Conservation (phyloP, 2,329 filamentous ascomycete genomes). For the Lizonia empirigonia region DNA sequence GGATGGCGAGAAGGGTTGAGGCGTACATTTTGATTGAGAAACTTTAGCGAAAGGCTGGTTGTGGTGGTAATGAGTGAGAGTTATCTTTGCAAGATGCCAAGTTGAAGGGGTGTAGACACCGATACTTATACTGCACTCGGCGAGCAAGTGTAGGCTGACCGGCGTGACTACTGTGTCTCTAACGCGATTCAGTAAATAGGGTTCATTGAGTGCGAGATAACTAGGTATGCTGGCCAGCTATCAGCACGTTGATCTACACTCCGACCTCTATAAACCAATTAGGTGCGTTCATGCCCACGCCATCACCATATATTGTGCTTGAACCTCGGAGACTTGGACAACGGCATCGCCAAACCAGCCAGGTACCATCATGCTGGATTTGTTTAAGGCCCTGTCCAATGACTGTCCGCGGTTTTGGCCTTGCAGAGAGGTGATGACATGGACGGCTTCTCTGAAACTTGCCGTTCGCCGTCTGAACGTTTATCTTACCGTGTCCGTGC, state of each 20-base stretch:
- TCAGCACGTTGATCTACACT: conserved; percentile 1
- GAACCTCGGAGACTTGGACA: not conserved
- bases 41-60: not conserved
- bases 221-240: not conserved
- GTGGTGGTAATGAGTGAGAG: not conserved
- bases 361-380: not conserved
- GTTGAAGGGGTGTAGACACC: not conserved
- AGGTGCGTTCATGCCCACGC: not conserved
- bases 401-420: not conserved
- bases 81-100: not conserved
- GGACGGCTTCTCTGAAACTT: not conserved
- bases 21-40: conserved; percentile 18
- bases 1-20: conserved; percentile 11
- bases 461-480: not conserved
- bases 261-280: not conserved
- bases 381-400: not conserved
- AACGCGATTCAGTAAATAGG: not conserved
- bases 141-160: not conserved
- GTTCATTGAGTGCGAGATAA: not conserved
- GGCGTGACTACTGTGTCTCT: not conserved
- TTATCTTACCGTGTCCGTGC: no score
- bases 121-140: conserved; percentile 1
- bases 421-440: not conserved
- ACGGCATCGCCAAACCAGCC: not conserved
- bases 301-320: not conserved